A percentile compares a stretch with the other conserved stretches of the same genome.
These are phyloP conservation scores for Flaveria ramosissima DNA, from an alignment of 129 eudicot species.

Conservation along the genomic window DNA sequence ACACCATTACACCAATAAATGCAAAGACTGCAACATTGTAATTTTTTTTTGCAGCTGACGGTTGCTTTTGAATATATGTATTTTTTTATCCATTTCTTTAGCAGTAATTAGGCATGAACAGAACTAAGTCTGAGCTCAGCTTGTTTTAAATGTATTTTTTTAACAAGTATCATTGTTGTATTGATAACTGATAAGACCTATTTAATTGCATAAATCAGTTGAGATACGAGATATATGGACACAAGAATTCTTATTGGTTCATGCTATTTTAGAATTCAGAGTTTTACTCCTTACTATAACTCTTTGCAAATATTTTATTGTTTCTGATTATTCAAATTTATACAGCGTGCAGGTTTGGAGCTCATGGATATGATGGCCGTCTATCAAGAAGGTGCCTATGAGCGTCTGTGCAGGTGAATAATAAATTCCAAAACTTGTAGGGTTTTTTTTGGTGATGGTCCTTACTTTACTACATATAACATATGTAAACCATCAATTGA, in stretches of 20 bases:
- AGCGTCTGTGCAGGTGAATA: slow-evolving; percentile 90
- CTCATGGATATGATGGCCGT: slow-evolving; percentile 99
- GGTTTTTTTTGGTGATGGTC: not conserved
- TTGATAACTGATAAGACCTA: not conserved
- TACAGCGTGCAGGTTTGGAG: slow-evolving; percentile 98
- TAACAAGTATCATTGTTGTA: not conserved
- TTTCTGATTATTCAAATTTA: slow-evolving; percentile 22
- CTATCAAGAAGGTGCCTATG: slow-evolving; percentile 98
- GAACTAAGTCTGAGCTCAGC: not conserved
- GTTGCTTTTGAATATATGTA: not conserved
- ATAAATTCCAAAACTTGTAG: slow-evolving; percentile 6
- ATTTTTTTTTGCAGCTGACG: not conserved
- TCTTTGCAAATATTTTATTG: not conserved
- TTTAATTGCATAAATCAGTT: slow-evolving; percentile 9
- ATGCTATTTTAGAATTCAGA: not conserved
- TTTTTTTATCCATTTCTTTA: not conserved
- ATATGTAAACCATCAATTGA: not conserved
- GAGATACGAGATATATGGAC: slow-evolving; percentile 18
- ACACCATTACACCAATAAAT: not conserved
- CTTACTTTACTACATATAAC: slow-evolving; percentile 7
- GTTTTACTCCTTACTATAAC: not conserved
- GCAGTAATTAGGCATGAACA: not conserved
- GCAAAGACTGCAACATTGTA: not conserved
- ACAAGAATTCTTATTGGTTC: not conserved
- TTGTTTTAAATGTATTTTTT: not conserved